phyloP scores from a whole-genome alignment of 768 basidiomycete species.

The Tulasnella sp. region DNA sequence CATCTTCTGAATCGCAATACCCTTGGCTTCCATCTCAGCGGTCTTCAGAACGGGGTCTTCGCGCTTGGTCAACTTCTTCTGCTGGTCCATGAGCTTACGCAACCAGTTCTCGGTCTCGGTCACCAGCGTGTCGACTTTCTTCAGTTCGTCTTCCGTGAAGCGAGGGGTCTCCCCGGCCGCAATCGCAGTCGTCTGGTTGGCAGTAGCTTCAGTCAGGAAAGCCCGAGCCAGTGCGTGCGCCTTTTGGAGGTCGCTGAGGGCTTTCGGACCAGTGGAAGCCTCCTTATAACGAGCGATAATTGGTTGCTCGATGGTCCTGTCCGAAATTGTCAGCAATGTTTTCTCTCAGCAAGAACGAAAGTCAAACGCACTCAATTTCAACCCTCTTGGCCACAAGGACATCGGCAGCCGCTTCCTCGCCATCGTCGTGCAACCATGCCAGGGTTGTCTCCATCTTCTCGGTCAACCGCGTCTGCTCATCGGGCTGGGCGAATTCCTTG shows the following conservation, averaged over 20 bases:
- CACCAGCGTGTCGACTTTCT: slow-evolving; percentile 60
- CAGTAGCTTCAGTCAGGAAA: slow-evolving; percentile 74
- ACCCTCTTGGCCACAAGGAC: slow-evolving; percentile 65
- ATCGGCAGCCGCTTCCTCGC: slow-evolving; percentile 67
- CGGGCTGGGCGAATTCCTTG: slow-evolving; percentile 66
- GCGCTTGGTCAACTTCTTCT: slow-evolving; percentile 58
- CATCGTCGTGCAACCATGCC: slow-evolving; percentile 73
- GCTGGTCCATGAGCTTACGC: slow-evolving; percentile 66
- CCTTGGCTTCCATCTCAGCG: slow-evolving; percentile 73
- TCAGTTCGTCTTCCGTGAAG: slow-evolving; percentile 81
- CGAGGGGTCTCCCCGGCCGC: slow-evolving; percentile 53
- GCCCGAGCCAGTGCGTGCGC: slow-evolving; percentile 35
- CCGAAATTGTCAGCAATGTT: background rate
- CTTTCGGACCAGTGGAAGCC: slow-evolving; percentile 71
- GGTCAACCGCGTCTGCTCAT: slow-evolving; percentile 56
- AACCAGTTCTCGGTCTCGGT: slow-evolving; percentile 80
- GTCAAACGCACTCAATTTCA: slow-evolving; percentile 63
- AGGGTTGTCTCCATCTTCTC: slow-evolving; percentile 62
- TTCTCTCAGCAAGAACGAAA: background rate
- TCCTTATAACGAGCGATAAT: slow-evolving; percentile 84
- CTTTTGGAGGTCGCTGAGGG: slow-evolving; percentile 82
- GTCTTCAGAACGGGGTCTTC: slow-evolving; percentile 82
- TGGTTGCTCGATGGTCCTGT: slow-evolving; percentile 64
- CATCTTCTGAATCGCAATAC: slow-evolving; percentile 67
- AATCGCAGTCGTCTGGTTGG: slow-evolving; percentile 59